phyloP scores from a whole-genome alignment of 2,329 filamentous ascomycete species.

The Penicillium corylophilum region DNA sequence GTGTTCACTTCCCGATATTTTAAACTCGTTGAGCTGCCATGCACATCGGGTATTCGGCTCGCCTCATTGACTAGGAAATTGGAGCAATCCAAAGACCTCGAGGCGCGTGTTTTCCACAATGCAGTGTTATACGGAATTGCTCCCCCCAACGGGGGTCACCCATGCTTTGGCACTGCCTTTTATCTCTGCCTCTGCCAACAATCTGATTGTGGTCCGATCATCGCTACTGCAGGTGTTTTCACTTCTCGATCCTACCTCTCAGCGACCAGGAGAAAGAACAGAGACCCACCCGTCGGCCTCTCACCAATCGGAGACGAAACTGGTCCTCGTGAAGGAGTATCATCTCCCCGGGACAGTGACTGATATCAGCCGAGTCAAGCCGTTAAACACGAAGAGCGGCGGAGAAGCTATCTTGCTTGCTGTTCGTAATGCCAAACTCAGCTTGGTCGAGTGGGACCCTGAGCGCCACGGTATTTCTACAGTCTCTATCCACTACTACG shows the following conservation, averaged over 20 bases:
- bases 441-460: constrained; percentile 90
- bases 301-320: constrained; percentile 67
- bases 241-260: constrained; percentile 57
- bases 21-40: constrained; percentile 11
- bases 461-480: constrained; percentile 76
- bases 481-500: constrained; percentile 96
- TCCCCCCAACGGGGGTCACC: constrained; percentile 90
- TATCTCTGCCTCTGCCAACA: constrained; percentile 70
- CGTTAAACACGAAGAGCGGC: constrained; percentile 69
- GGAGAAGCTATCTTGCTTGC: constrained; percentile 82
- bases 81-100: constrained; percentile 3
- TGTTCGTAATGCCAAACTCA: constrained; percentile 88
- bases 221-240: constrained; percentile 91
- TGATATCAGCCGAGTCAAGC: constrained; percentile 75
- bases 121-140: constrained; percentile 97
- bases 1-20: not conserved
- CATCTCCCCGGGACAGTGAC: constrained; percentile 79
- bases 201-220: constrained; percentile 87
- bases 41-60: constrained; percentile 5
- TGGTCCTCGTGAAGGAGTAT: constrained; percentile 83
- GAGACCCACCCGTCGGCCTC: constrained; percentile 58
- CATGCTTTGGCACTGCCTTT: constrained; percentile 81
- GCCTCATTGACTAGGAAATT: constrained; percentile 10
- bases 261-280: constrained; percentile 43
- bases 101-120: constrained; percentile 49